Evolutionary conservation across 2,329 filamentous ascomycete genomes (phyloP).

Genomic region (Fragosphaeria purpurea): DNA sequence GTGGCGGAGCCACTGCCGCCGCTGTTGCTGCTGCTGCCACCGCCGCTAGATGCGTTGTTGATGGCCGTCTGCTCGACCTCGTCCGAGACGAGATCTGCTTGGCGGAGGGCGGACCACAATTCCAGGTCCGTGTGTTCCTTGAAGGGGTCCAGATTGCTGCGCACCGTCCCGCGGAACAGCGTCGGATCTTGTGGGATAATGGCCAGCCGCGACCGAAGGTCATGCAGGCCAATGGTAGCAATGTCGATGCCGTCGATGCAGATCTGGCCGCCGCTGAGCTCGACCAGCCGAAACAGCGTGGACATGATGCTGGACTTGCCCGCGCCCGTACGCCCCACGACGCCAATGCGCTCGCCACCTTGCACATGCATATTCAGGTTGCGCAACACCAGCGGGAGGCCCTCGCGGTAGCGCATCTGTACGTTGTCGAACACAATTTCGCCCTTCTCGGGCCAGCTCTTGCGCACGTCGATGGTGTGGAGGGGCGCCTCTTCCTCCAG

Average conservation of each 20-base stretch:
- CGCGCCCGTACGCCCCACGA: slow-evolving; percentile 72
- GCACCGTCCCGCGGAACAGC: slow-evolving; percentile 70
- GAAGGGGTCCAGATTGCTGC: slow-evolving; percentile 74
- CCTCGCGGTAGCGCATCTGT: slow-evolving; percentile 66
- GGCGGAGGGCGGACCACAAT: slow-evolving; percentile 67
- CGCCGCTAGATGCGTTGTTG: background rate
- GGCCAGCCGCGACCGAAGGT: slow-evolving; percentile 64
- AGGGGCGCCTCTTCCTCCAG: slow-evolving; percentile 85
- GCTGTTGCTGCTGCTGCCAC: background rate
- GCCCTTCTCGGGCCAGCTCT: slow-evolving; percentile 76
- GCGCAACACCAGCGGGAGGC: slow-evolving; percentile 62
- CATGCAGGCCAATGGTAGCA: slow-evolving; percentile 61
- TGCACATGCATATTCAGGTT: slow-evolving; percentile 61
- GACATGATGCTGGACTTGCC: slow-evolving; percentile 80
- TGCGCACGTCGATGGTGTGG: slow-evolving; percentile 61
- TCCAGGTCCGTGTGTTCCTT: slow-evolving; percentile 66
- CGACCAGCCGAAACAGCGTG: slow-evolving; percentile 67
- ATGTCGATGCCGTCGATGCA: slow-evolving; percentile 60
- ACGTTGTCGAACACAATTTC: slow-evolving; percentile 69
- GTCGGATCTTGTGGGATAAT: slow-evolving; percentile 83
- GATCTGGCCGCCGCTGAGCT: slow-evolving; percentile 53
- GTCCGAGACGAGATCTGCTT: slow-evolving; percentile 56
- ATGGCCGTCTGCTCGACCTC: slow-evolving; percentile 21
- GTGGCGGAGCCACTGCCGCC: background rate
- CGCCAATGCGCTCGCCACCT: slow-evolving; percentile 69